Base-by-base conservation (phyloP, 176 grass and related monocot genomes). In the Avena sativa region DNA sequence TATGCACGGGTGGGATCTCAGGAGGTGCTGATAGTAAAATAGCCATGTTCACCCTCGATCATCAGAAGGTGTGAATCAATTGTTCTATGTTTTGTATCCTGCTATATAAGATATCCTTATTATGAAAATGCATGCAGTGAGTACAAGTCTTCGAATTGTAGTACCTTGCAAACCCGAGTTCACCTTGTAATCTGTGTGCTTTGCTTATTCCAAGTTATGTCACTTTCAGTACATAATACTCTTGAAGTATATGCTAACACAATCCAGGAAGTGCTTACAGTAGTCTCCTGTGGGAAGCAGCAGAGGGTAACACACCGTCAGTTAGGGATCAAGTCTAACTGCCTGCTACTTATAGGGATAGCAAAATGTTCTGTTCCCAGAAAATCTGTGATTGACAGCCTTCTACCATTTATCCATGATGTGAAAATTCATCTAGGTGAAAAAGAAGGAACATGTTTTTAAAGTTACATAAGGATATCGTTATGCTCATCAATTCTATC, bases 1-100 rank as follows among this genome's bases (percentile, higher is more conserved):
- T 80, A 85, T 95, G 92, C 89, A 84, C 84, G 47, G 96, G 96
- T 73, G 96, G 93, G 53, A 94, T 98, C 76, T 98, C 92, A 88
- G 96, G 96, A 89, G 90, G 91, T 17, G 96, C 93, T 84, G 96
- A 98, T 90, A 86, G 81, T 86, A 95, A 95, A 91, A 84, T 98
- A 89, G 30, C 92, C 59, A 83, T 94, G 72, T 95, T 98, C 28
- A 49, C 65, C 32, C 92, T 98, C 11, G 89, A 98, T 91, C 89
- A 95, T 77, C 79, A 81, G 83, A 94, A 86, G 92, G 96, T 95
- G 81, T 80, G 82, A 21, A 13, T 76, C 50, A 26, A 52, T 12
- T 23, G 6, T 86, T n/a, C 28, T 78, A n/a, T 85, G 12, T 49
- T 51, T 14, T 46, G 21, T 85, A 64, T 86, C 34, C 36, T 81